Evolutionary conservation across 1,139 yeast species (phyloP), one percentile per base, ranked within the genome.

Genomic region (Citeromyces hawaiiensis): DNA sequence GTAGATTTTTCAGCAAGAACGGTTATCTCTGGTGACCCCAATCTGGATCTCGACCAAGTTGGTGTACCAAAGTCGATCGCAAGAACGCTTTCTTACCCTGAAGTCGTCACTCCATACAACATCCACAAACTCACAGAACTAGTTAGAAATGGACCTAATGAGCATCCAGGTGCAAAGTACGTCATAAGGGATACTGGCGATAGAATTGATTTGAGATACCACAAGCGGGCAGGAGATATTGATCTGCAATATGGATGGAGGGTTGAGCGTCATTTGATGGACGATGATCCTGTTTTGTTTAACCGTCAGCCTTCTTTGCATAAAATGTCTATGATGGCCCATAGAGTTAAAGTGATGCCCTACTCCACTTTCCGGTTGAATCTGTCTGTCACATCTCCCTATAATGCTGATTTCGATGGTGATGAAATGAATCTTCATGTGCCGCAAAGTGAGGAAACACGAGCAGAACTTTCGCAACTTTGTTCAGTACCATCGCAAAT

Each of bases 261-360:
- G 59, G 98, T 93, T 44, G 98, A 93, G 61, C 87, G 99, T 60
- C 99, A 91, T 60, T 73, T 91, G 53, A 85, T 87, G 83, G 98
- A 91, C 59, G 76, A 88, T 53, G 99, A 91, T 58, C 97, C 98
- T 2, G 98, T 91, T 29, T 72, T 91, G 54, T 91, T 91, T 70
- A 91, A 91, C 60, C 96, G 99, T 72, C 99, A 93, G 66, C 98
- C 99, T 40, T 91, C 98, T 30, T 70, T 93, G 62, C 99, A 93
- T 66, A 93, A 93, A 63, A 91, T 93, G 97, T 87, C 97, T 45
- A 93, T 93, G 98, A 93, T 93, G 98, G 95, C 96, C n/a, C 99
- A 93, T 59, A 76, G 96, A 64, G 98, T 91, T 34, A 87, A 85
- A 57, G 98, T 91, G 39, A 88, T 93, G 96, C 99, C 99, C 11